Evolutionary conservation across 202 grass and related monocot genomes (phyloP), one percentile per base, ranked within the genome.

Genomic region (Bolboschoenoplectus hybrid): DNA sequence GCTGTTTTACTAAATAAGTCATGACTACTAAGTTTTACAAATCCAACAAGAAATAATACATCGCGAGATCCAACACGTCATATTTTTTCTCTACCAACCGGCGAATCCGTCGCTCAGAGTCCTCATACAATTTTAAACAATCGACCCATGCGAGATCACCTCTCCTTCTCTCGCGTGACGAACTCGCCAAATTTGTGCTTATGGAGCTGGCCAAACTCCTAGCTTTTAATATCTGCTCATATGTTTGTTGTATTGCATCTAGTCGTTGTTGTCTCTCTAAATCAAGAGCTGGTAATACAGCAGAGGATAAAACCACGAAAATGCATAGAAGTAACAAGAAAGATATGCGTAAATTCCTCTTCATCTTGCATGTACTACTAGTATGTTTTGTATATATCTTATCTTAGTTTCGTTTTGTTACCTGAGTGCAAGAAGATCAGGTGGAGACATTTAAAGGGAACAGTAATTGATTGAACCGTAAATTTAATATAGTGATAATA

Each of bases 91-190:
- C 67, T 11, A 13, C 38, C 46, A 87, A 67, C 35, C 32, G 74
- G 47, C 47, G 38, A 46, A 87, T 51, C 62, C 46, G 40, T 44
- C 26, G 7, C 49, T 68, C 75, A 51, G 72, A 26, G 46, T 87
- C 85, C 55, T 68, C 74, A 19, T 86, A 81, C 36, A 87, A 55
- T 65, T 20, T 52, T 4, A 51, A 19, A 20, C 85, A 87, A 50
- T 87, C 85, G 53, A 17, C 20, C 45, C 45, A 67, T 55, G 72
- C 85, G 50, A 66, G 4, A 68, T 66, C 50, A 50, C 19, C 19
- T 9, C 1, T 75, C 46, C 7, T 51, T 26, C 71, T 26, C n/a
- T 19, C 69, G 17, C 14, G 56, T 7, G 74, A 34, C 74, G 13
- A 49, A 79, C 39, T 80, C 14, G 20, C 51, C 26, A 60, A 58